Evolutionary conservation across 2,329 filamentous ascomycete genomes (phyloP).

Genomic region (Fusarium falciforme): DNA sequence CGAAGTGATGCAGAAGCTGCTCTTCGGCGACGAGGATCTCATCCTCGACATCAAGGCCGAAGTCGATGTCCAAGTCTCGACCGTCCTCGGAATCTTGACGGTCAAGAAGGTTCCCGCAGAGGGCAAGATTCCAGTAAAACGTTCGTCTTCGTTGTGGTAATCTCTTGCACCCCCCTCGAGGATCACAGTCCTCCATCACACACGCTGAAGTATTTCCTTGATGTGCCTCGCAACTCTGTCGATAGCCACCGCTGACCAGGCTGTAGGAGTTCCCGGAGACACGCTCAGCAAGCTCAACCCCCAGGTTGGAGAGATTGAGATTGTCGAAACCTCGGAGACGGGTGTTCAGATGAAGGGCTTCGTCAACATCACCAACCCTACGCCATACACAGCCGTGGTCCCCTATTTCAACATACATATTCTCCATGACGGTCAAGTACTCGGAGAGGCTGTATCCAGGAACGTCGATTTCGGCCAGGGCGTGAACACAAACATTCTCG

Average conservation of each 20-base stretch:
- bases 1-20: slow-evolving; percentile 81
- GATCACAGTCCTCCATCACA: slow-evolving; percentile 36
- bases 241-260: slow-evolving; percentile 48
- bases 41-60: slow-evolving; percentile 79
- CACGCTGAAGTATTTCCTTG: slow-evolving; percentile 46
- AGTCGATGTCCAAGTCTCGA: slow-evolving; percentile 86
- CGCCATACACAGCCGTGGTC: slow-evolving; percentile 83
- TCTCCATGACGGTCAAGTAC: slow-evolving; percentile 75
- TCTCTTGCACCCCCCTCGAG: slow-evolving; percentile 42
- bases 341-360: slow-evolving; percentile 77
- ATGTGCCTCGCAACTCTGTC: slow-evolving; percentile 40
- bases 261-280: slow-evolving; percentile 68
- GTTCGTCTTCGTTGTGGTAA: slow-evolving; percentile 76
- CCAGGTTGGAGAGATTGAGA: slow-evolving; percentile 75
- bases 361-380: slow-evolving; percentile 91
- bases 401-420: slow-evolving; percentile 84
- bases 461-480: slow-evolving; percentile 75
- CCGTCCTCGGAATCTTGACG: slow-evolving; percentile 82
- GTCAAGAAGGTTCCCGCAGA: slow-evolving; percentile 87
- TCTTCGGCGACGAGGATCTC: slow-evolving; percentile 80
- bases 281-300: slow-evolving; percentile 64
- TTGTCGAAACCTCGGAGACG: slow-evolving; percentile 77
- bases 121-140: slow-evolving; percentile 90
- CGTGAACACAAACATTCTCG: slow-evolving; percentile 75
- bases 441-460: slow-evolving; percentile 79